Conservation (phyloP, 164 flowering plant species). For the Stephania cephalantha region DNA sequence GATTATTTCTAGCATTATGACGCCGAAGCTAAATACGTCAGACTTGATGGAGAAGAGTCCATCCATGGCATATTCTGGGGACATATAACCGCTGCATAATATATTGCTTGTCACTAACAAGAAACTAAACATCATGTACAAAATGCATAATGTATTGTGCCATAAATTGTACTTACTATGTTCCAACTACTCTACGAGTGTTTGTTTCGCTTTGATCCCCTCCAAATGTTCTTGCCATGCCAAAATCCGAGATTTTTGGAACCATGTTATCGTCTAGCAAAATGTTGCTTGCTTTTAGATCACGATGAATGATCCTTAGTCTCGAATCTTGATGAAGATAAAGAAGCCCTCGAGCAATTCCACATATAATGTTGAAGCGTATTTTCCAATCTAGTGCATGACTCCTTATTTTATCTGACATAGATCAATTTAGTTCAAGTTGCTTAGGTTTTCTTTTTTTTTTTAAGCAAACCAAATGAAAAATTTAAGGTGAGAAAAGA, state of each 20-base stretch:
- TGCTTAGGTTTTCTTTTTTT: background rate
- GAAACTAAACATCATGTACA: background rate
- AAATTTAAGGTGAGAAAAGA: background rate
- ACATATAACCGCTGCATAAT: slow-evolving; percentile 12
- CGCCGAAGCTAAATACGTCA: slow-evolving; percentile 12
- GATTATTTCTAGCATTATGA: slow-evolving; percentile 6
- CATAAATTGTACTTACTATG: slow-evolving; percentile 7
- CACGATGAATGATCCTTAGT: slow-evolving; percentile 11
- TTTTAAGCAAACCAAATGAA: background rate
- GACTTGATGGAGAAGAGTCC: slow-evolving; percentile 9
- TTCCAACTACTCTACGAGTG: slow-evolving; percentile 7
- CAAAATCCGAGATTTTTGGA: slow-evolving; percentile 12
- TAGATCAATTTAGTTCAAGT: background rate
- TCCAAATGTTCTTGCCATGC: slow-evolving; percentile 11
- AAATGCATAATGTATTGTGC: background rate
- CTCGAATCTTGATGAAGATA: slow-evolving; percentile 15
- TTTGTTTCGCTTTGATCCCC: slow-evolving; percentile 9
- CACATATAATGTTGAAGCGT: slow-evolving; percentile 1
- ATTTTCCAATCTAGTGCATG: background rate
- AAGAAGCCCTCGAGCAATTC: slow-evolving; percentile 7
- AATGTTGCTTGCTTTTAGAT: slow-evolving; percentile 11
- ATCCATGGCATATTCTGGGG: slow-evolving; percentile 1
- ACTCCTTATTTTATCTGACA: background rate
- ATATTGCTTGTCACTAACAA: background rate
- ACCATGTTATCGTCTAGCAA: slow-evolving; percentile 2